A percentile compares a stretch with the other conserved stretches of the same genome.
Conservation (phyloP, 75 land plant species). For the Cupressus sempervirens region DNA sequence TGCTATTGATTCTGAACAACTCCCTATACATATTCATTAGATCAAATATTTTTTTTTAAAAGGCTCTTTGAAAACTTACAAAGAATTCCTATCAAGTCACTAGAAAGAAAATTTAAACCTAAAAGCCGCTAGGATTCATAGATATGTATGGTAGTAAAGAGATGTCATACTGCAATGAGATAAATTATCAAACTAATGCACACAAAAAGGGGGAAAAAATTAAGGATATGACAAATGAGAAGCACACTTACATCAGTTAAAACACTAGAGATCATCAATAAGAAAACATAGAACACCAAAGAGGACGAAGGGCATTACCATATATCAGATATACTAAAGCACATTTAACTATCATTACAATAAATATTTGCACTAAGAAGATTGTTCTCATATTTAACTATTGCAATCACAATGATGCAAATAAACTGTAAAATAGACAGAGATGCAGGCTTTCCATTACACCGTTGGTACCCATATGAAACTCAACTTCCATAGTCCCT, state of each 20-base stretch:
- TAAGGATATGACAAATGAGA: not conserved
- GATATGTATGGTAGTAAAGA: not conserved
- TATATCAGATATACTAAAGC: not conserved
- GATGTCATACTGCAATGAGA: not conserved
- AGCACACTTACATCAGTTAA: not conserved
- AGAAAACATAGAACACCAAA: not conserved
- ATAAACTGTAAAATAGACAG: not conserved
- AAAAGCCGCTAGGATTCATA: not conserved
- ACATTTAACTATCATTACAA: not conserved
- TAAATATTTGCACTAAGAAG: not conserved
- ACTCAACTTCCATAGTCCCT: too few relatives aligned
- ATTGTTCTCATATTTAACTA: not conserved
- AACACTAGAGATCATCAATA: not conserved
- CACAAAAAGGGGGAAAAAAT: not conserved
- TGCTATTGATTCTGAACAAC: not conserved
- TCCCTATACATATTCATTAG: not conserved
- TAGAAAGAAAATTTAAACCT: not conserved
- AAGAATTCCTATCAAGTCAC: not conserved
- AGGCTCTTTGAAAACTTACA: not conserved
- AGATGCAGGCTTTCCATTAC: not conserved
- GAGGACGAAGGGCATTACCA: not conserved
- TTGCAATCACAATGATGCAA: not conserved
- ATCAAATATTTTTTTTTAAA: too few relatives aligned
- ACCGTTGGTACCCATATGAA: not conserved
- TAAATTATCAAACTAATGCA: not conserved